phyloP scores from a whole-genome alignment of 2,329 filamentous ascomycete species.

The Daldinia sp. region DNA sequence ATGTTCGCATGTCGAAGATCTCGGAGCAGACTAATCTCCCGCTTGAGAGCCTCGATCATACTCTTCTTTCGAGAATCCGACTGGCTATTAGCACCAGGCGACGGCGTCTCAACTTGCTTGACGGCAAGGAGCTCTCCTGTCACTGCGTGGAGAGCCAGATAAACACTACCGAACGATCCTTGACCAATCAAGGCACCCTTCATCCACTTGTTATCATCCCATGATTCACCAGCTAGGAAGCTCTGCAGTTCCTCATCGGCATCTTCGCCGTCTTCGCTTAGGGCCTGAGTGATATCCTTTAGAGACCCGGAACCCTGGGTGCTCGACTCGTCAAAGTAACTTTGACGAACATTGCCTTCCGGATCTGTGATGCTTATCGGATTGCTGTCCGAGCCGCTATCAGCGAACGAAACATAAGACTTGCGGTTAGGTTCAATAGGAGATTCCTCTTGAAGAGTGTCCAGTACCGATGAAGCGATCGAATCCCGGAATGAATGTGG shows the following conservation, averaged over 20 bases:
- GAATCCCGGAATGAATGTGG: slow-evolving; percentile 83
- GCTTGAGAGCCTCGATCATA: slow-evolving; percentile 98
- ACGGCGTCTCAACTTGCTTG: slow-evolving; percentile 95
- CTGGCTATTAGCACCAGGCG: slow-evolving; percentile 79
- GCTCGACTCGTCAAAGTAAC: slow-evolving; percentile 86
- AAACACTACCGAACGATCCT: slow-evolving; percentile 96
- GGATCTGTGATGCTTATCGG: slow-evolving; percentile 81
- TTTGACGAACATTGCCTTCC: slow-evolving; percentile 77
- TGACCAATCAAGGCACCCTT: slow-evolving; percentile 97
- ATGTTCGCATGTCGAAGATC: slow-evolving; percentile 97
- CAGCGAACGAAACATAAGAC: slow-evolving; percentile 91
- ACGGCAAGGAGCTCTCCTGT: slow-evolving; percentile 98
- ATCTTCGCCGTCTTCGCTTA: slow-evolving; percentile 92
- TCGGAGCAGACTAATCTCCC: slow-evolving; percentile 92
- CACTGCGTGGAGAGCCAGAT: slow-evolving; percentile 92
- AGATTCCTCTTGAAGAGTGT: slow-evolving; percentile 91
- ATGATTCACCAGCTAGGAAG: slow-evolving; percentile 91
- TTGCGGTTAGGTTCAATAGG: slow-evolving; percentile 88
- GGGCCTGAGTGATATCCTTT: slow-evolving; percentile 84
- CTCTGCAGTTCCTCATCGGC: slow-evolving; percentile 89
- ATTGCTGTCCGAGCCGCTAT: slow-evolving; percentile 78
- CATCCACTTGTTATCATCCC: slow-evolving; percentile 99
- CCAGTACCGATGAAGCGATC: slow-evolving; percentile 87
- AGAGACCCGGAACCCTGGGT: slow-evolving; percentile 80
- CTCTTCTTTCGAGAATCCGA: slow-evolving; percentile 93